Evolutionary conservation across 768 basidiomycete species (phyloP).

Genomic region (Podaxis sp.): DNA sequence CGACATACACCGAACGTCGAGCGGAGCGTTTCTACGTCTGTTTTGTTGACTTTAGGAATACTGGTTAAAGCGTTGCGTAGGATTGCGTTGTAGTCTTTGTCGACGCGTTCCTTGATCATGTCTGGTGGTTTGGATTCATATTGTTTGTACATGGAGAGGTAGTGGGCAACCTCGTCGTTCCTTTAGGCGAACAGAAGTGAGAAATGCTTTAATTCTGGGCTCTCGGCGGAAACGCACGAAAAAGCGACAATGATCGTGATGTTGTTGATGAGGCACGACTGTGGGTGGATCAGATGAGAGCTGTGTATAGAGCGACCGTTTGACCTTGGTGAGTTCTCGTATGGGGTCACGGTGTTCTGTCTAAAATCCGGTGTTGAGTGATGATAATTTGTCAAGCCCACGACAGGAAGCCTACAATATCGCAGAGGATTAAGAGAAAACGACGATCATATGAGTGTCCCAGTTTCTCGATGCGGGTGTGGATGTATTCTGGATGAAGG

Average conservation of each 20-base stretch:
- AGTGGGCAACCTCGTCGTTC: constrained; percentile 88
- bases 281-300: constrained; percentile 11
- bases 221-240: constrained; percentile 42
- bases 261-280: constrained; percentile 89
- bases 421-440: constrained; percentile 86
- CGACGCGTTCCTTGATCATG: constrained; percentile 91
- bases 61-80: constrained; percentile 81
- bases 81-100: constrained; percentile 84
- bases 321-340: constrained; percentile 87
- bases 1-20: constrained; percentile 85
- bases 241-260: constrained; percentile 92
- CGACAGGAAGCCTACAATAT: constrained; percentile 66
- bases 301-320: constrained; percentile 3
- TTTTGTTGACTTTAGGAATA: constrained; percentile 95
- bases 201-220: not conserved
- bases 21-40: constrained; percentile 90
- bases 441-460: constrained; percentile 80
- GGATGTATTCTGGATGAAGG: constrained; percentile 96
- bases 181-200: constrained; percentile 36
- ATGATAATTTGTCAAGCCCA: not conserved
- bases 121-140: constrained; percentile 93
- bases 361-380: constrained; percentile 36
- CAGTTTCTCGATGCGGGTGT: constrained; percentile 85
- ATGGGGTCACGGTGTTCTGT: constrained; percentile 90
- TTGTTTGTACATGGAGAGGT: constrained; percentile 88